Base-by-base conservation (phyloP, 78 protist species). In the Dictyostelium brefeldianum region DNA sequence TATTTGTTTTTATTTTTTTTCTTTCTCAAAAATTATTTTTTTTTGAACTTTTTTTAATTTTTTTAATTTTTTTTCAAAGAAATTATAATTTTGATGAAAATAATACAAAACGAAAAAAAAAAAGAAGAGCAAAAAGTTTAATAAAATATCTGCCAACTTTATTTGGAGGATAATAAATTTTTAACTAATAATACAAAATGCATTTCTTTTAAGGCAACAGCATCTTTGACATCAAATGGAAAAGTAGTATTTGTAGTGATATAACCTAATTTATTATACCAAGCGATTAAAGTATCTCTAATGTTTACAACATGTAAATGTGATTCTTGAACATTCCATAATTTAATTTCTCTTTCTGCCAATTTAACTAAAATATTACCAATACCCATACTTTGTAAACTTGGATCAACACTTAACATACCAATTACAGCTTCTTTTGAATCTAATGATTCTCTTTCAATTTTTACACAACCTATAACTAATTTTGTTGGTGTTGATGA, bases 381-480 rank as follows among this genome's bases (percentile, higher is more conserved):
- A 46, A 85, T 64, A 4, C 91, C 91, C 17, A 25, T 46, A 5
- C 77, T 43, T 47, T 84, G 91, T 22, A 29, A 47, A 17, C 43
- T 20, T 84, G 91, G 91, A 17, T 84, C 79, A 17, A 84, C 91
- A 46, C 82, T 51, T 15, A 84, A 74, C 91, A 84, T 84, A 17
- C 91, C 91, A 56, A 84, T 25, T n/a, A 84, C 51, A 25, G 77
- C 83, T 9, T 51, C 46, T 47, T 15, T 71, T 9, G 27, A 22
- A 3, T 36, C 64, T 8, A 53, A 14, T 3, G 70, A 47, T 25
- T 74, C 82, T 84, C 91, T 84, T 11, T 84, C 91, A 27, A 84
- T 74, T 41, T 84, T 84, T 11, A 84, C 80, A 22, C 81, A 64
- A 17, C 91, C 91, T 17, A 84, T 27, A 57, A 83, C 4, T 22